Evolutionary conservation across 495 filamentous ascomycete species (phyloP).

Genomic region (Podospora tetraspora): DNA sequence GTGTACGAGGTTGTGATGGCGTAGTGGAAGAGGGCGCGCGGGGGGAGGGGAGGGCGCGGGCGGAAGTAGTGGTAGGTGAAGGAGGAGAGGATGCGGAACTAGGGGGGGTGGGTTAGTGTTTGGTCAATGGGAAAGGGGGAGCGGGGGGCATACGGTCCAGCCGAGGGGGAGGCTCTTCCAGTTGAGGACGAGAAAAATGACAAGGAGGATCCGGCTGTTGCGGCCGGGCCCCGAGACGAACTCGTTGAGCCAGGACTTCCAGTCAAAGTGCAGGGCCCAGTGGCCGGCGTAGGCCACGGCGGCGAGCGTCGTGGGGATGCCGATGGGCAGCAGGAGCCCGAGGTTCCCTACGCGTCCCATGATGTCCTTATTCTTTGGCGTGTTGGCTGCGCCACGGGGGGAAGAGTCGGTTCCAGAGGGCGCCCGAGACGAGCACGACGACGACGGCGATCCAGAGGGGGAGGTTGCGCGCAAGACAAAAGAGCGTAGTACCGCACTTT

Average conservation of each 20-base stretch:
- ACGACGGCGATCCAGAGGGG: slow-evolving; percentile 41
- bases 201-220: slow-evolving; percentile 42
- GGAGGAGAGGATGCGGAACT: slow-evolving; percentile 60
- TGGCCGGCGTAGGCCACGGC: slow-evolving; percentile 39
- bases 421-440: slow-evolving; percentile 26
- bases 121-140: background rate
- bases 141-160: slow-evolving; percentile 60
- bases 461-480: slow-evolving; percentile 35
- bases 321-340: slow-evolving; percentile 34
- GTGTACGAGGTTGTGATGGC: slow-evolving; percentile 55
- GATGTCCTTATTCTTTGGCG: background rate
- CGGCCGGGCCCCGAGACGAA: slow-evolving; percentile 49
- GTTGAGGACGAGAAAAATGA: slow-evolving; percentile 54
- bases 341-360: slow-evolving; percentile 41
- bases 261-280: slow-evolving; percentile 33
- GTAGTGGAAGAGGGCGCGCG: slow-evolving; percentile 58
- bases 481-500: slow-evolving; percentile 35
- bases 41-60: slow-evolving; percentile 36
- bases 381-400: background rate
- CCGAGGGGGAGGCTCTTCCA: slow-evolving; percentile 69
- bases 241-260: slow-evolving; percentile 26
- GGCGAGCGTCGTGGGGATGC: slow-evolving; percentile 32
- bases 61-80: slow-evolving; percentile 55
- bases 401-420: slow-evolving; percentile 21
- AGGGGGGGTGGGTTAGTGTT: slow-evolving; percentile 2